A percentile compares a stretch with the other conserved stretches of the same genome.
Conservation (phyloP, 768 basidiomycete species). For the Pholiota conissans region DNA sequence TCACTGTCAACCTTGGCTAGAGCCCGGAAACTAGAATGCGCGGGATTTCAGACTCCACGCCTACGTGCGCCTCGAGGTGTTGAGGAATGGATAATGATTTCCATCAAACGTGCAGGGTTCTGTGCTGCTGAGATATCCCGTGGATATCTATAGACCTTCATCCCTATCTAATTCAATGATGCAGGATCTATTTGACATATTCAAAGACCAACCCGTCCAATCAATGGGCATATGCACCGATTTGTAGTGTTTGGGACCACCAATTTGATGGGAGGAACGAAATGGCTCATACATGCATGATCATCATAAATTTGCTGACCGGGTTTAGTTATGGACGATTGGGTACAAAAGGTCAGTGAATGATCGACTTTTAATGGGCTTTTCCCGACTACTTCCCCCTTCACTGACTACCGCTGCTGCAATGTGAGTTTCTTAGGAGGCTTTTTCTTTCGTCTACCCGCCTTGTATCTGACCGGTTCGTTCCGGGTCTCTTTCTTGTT, state of each 20-base stretch:
- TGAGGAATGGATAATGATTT: constrained; percentile 2
- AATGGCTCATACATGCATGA: constrained; percentile 19
- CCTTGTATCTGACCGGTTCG: not conserved
- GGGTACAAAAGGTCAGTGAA: constrained; percentile 23
- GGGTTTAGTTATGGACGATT: constrained; percentile 20
- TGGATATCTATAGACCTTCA: constrained; percentile 20
- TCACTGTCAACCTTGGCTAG: constrained; percentile 5
- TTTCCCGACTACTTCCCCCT: constrained; percentile 5
- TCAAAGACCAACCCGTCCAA: constrained; percentile 16
- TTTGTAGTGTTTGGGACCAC: constrained; percentile 22
- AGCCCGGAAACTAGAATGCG: not conserved
- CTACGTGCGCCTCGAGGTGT: not conserved
- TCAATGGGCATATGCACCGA: constrained; percentile 24
- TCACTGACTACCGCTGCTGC: constrained; percentile 8
- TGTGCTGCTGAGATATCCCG: constrained; percentile 17
- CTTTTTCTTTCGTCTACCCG: not conserved
- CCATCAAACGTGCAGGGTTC: constrained; percentile 17
- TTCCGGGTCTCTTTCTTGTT: not conserved
- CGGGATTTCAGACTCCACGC: not conserved
- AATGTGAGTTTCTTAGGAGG: constrained; percentile 14
- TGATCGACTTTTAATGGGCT: constrained; percentile 13
- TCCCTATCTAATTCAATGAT: constrained; percentile 19
- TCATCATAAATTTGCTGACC: constrained; percentile 23
- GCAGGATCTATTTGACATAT: constrained; percentile 17
- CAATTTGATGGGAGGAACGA: constrained; percentile 24